Conservation (phyloP, 2,329 filamentous ascomycete species). For the Trichoderma guizhouense region DNA sequence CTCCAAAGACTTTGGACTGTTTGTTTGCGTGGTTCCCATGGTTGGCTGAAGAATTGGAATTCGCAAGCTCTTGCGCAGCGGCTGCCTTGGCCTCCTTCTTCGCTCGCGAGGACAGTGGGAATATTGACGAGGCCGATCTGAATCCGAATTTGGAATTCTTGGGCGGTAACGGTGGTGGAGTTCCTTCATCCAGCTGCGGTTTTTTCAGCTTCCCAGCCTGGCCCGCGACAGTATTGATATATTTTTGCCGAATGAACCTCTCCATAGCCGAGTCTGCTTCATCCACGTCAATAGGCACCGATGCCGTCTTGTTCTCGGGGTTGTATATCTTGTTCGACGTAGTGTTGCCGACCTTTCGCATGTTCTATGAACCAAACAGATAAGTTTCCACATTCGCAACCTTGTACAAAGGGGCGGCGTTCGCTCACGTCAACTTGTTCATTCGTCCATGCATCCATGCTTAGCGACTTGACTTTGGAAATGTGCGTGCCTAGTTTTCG, state of each 20-base stretch:
- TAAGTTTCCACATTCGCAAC: not conserved
- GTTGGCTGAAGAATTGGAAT: constrained; percentile 36
- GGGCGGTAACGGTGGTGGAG: constrained; percentile 58
- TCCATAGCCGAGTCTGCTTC: constrained; percentile 95
- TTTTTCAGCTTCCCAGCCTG: constrained; percentile 41
- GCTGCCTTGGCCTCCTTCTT: constrained; percentile 49
- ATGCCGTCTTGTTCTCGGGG: constrained; percentile 74
- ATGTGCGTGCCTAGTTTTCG: constrained; percentile 96
- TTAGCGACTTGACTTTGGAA: constrained; percentile 97
- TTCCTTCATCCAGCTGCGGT: constrained; percentile 54
- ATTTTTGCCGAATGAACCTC: constrained; percentile 91
- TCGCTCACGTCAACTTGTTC: constrained; percentile 88
- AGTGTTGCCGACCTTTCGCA: constrained; percentile 87
- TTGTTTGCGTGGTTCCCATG: constrained; percentile 54
- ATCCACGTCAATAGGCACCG: constrained; percentile 85
- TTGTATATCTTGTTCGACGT: constrained; percentile 89
- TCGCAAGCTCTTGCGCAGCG: constrained; percentile 24
- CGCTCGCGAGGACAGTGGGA: constrained; percentile 59
- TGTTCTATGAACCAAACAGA: constrained; percentile 58
- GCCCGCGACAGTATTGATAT: constrained; percentile 58
- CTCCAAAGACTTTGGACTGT: constrained; percentile 66
- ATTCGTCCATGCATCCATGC: constrained; percentile 95
- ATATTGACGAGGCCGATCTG: constrained; percentile 63
- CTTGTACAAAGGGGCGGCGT: not conserved
- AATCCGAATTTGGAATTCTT: constrained; percentile 61